A percentile compares a stretch with the other conserved stretches of the same genome.
These are phyloP conservation scores for Geoglossum cookeanum DNA, from an alignment of 2,329 filamentous ascomycete species.

Conservation along the genomic window DNA sequence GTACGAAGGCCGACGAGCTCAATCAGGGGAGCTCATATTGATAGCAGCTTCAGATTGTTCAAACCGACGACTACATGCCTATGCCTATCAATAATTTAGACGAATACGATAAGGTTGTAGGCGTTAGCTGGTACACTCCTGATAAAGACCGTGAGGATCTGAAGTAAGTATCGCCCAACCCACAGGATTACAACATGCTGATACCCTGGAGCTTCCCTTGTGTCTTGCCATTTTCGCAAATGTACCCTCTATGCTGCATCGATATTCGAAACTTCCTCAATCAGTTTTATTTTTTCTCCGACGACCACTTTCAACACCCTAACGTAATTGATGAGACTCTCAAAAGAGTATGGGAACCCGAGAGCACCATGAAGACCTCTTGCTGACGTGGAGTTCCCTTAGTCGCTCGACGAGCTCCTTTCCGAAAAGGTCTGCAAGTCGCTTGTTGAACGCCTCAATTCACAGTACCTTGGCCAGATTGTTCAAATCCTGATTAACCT, in stretches of 20 bases:
- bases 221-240: conserved; percentile 93
- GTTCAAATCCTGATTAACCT: conserved; percentile 96
- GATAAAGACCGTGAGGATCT: conserved; percentile 60
- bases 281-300: conserved; percentile 94
- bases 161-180: conserved; percentile 31
- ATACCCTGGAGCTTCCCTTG: conserved; percentile 56
- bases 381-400: background rate
- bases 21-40: background rate
- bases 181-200: background rate
- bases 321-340: conserved; percentile 81
- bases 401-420: conserved; percentile 89
- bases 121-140: conserved; percentile 87
- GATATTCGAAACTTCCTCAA: conserved; percentile 95
- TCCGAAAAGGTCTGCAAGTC: conserved; percentile 82
- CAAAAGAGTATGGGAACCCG: conserved; percentile 37
- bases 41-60: conserved; percentile 32
- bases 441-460: conserved; percentile 69
- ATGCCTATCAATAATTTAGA: conserved; percentile 86
- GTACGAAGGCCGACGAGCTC: conserved; percentile 20
- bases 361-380: background rate
- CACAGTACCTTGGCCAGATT: conserved; percentile 91
- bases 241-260: conserved; percentile 97
- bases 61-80: conserved; percentile 99
- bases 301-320: conserved; percentile 86
- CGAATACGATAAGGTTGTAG: conserved; percentile 89